Base-by-base conservation (phyloP, 225 moss, liverwort and hornwort species). In the Sphagnum tenellum region DNA sequence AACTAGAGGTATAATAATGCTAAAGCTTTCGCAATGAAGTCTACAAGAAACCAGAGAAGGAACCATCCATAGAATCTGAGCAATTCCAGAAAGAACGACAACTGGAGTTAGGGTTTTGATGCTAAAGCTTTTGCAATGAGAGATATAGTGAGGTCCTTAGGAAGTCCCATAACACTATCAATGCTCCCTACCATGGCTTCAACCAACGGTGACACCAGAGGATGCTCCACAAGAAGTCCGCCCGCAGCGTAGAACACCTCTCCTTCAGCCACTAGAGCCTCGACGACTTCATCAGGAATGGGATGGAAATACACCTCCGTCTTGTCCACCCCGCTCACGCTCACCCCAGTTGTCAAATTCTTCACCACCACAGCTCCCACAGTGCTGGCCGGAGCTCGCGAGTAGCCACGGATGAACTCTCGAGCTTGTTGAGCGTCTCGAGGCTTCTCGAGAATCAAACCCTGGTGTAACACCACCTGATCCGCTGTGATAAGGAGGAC, bases 381-480 rank as follows among this genome's bases (percentile, higher is more conserved):
- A 5, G 93, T 98, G 50, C 75, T 71, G 45, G 96, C 96, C 62
- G 96, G 96, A 64, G 93, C 77, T 61, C 96, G 69, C 46, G 85
- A 77, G 69, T 98, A 98, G 12, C 96, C 90, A 58, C 75, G 75
- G 29, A 93, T 98, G 70, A 98, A 78, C 66, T 65, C 47, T 3
- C 93, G 80, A 44, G 93, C 98, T 77, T 93, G 90, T 48, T 86
- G 89, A 44, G 74, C 81, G 64, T 77, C 83, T 67, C 65, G 67
- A 47, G 98, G 98, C 71, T 98, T 98, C 65, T 98, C 98, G 72
- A 88, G 67, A 64, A 98, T 89, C 55, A 76, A 78, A 56, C 92
- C 92, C 83, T 98, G 90, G 72, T 98, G 90, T 64, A 93, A 87
- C 60, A 98, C 98, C 64, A 98, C 98, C 87, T 98, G 98, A 63